A percentile compares a stretch with the other conserved stretches of the same genome.
Conservation (phyloP, 2,329 filamentous ascomycete species). For the Saccharata proteae region DNA sequence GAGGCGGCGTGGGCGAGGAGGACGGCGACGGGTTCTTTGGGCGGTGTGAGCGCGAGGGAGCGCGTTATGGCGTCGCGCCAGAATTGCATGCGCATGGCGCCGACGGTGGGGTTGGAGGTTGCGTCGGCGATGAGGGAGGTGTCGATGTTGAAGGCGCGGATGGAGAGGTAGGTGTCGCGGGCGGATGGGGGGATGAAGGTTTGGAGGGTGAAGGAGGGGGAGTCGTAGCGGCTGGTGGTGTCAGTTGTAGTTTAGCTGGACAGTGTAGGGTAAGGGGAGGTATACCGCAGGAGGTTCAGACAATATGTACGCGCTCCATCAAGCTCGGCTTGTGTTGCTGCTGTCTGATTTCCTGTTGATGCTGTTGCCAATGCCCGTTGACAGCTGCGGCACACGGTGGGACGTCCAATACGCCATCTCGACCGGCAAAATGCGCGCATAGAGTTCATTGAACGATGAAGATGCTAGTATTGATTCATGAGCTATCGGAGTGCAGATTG, state of each 20-base stretch:
- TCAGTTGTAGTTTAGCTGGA: background rate
- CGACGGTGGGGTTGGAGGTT: constrained; percentile 77
- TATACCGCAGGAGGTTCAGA: constrained; percentile 43
- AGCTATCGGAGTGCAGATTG: too few species aligned
- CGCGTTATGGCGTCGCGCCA: constrained; percentile 78
- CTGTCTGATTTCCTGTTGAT: constrained; percentile 2
- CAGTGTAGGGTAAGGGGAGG: background rate
- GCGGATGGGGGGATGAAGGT: constrained; percentile 68
- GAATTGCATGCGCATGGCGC: constrained; percentile 83
- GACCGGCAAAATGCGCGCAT: constrained; percentile 1
- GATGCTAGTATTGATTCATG: too few species aligned
- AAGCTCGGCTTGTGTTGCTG: constrained; percentile 34
- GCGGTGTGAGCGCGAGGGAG: constrained; percentile 64
- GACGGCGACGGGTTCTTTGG: constrained; percentile 83
- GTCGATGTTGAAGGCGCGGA: constrained; percentile 88
- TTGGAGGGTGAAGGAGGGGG: constrained; percentile 74
- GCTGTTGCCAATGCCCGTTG: constrained; percentile 6
- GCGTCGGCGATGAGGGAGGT: constrained; percentile 81
- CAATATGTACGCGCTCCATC: constrained; percentile 46
- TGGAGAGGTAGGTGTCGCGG: constrained; percentile 74
- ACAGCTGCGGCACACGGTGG: constrained; percentile 2
- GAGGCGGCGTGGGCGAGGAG: constrained; percentile 63
- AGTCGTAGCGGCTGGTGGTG: constrained; percentile 62
- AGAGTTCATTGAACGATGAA: constrained; percentile 4
- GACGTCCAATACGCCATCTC: constrained; percentile 4